Conservation (phyloP, 148 eudicot genomes). For the Cornus suecica region DNA sequence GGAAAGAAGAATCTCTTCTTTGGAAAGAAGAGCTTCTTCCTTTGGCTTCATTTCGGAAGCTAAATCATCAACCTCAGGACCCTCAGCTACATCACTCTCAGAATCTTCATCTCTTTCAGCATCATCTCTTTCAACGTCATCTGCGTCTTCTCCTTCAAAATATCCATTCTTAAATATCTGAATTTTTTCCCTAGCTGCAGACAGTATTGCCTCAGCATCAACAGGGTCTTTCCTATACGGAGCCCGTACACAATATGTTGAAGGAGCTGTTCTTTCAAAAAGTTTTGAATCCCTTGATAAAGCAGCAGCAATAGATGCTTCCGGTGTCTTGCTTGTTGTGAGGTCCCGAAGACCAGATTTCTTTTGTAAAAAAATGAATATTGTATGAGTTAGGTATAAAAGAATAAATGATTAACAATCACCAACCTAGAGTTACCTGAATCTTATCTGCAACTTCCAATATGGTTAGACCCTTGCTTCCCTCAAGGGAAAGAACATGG, state of each 20-base stretch:
- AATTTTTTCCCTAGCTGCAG: constrained; percentile 74
- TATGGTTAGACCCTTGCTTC: constrained; percentile 73
- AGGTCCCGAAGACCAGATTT: constrained; percentile 93
- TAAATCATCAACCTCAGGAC: constrained; percentile 75
- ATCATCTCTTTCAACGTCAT: constrained; percentile 72
- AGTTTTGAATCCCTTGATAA: constrained; percentile 90
- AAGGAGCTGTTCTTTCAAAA: constrained; percentile 94
- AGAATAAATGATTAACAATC: constrained; percentile 9
- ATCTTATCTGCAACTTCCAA: constrained; percentile 89
- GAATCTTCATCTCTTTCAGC: constrained; percentile 79
- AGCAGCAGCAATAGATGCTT: constrained; percentile 96
- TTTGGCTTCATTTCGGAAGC: constrained; percentile 38
- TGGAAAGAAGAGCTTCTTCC: constrained; percentile 34
- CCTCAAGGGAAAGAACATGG: constrained; percentile 88
- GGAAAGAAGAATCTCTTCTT: constrained; percentile 21
- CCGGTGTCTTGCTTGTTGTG: constrained; percentile 95
- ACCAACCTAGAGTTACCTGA: constrained; percentile 47
- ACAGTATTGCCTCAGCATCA: constrained; percentile 61
- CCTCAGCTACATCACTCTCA: constrained; percentile 84
- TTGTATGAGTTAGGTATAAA: neutral
- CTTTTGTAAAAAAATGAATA: constrained; percentile 26
- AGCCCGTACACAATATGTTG: constrained; percentile 78
- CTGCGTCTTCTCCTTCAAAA: constrained; percentile 61
- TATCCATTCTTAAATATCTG: constrained; percentile 54
- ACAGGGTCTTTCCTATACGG: constrained; percentile 82